Base-by-base conservation (phyloP, 2,329 filamentous ascomycete species). In the Epichloe hybrida region DNA sequence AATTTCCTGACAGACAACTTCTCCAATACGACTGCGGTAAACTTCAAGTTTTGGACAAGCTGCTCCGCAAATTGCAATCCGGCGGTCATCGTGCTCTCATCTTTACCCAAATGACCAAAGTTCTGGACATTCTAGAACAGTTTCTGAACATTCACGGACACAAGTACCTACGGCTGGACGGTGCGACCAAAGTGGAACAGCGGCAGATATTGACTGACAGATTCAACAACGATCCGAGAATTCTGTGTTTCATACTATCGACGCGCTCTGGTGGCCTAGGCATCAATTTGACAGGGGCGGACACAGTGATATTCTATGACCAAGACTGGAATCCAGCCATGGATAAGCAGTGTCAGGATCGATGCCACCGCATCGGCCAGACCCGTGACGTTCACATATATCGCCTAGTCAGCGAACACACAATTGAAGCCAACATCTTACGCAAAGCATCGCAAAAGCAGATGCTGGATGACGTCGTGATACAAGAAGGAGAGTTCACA, bases 241-340 rank as follows among this genome's bases (percentile, higher is more conserved):
- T 98, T 54, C 75, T 95, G 13, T 91, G 85, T 55, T 98, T 98
- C 70, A 98, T 98, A 59, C 72, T 98, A 5, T 97, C 91, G 0
- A 95, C 89, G 47, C 82, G 93, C 52, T 96, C 93, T 0, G 93
- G 93, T 57, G 93, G 93, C 50, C 74, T 98, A 1, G 93, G 93
- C 52, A 95, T 98, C 71, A 98, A 98, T 61, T 75, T 98, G 42
- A 97, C 91, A 0, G 93, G 93, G 46, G 93, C 93, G 5, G 93
- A 97, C 65, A 95, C 90, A 0, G 93, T 98, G 60, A 96, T 98
- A 57, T 98, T 98, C 67, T 98, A 97, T 68, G 93, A 98, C 62
- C 83, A 97, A 53, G 93, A 98, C 65, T 98, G 94, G 94, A 98
- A 98, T 61, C 93, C 93, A 0, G 93, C 94, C 48, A 98, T 98